A percentile compares a stretch with the other conserved stretches of the same genome.
Conservation (phyloP, 2,329 filamentous ascomycete species). For the Thelonectria olida region DNA sequence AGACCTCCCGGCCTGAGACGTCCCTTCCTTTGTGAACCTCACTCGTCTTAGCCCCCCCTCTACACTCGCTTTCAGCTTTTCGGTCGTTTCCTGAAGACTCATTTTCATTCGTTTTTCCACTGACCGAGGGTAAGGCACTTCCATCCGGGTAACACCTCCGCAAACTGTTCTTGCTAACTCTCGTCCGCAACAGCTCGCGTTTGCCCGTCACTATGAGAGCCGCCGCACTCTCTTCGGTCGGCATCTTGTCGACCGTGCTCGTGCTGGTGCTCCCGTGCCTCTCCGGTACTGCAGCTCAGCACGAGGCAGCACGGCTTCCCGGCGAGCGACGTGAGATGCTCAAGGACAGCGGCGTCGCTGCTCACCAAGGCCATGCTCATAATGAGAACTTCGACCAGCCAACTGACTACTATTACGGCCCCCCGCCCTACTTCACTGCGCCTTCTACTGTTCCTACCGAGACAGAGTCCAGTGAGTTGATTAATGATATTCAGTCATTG, state of each 20-base stretch:
- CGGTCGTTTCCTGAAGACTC: not conserved
- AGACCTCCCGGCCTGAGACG: not conserved
- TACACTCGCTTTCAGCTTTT: not conserved
- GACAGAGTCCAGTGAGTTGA: conserved; percentile 24
- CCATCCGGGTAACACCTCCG: not conserved
- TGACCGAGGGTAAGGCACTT: not conserved
- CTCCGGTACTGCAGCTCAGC: conserved; percentile 16
- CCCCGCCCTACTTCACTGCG: conserved; percentile 36
- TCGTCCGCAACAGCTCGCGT: not conserved
- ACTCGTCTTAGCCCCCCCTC: not conserved
- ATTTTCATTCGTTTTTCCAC: not conserved
- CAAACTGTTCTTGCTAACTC: not conserved
- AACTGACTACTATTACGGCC: conserved; percentile 31
- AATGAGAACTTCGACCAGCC: conserved; percentile 13
- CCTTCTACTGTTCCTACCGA: conserved; percentile 7
- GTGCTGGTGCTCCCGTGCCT: conserved; percentile 36
- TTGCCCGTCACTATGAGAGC: conserved; percentile 48
- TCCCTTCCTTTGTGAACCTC: conserved; percentile 2
- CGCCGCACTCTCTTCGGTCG: conserved; percentile 40
- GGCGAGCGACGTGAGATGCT: conserved; percentile 5
- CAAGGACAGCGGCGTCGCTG: conserved; percentile 19
- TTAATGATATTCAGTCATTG: rapidly evolving
- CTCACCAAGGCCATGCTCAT: conserved; percentile 17
- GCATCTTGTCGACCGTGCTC: conserved; percentile 44
- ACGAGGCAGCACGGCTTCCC: conserved; percentile 5